Base-by-base conservation (phyloP, 1,139 yeast species). In the Suhomyces anneliseae region DNA sequence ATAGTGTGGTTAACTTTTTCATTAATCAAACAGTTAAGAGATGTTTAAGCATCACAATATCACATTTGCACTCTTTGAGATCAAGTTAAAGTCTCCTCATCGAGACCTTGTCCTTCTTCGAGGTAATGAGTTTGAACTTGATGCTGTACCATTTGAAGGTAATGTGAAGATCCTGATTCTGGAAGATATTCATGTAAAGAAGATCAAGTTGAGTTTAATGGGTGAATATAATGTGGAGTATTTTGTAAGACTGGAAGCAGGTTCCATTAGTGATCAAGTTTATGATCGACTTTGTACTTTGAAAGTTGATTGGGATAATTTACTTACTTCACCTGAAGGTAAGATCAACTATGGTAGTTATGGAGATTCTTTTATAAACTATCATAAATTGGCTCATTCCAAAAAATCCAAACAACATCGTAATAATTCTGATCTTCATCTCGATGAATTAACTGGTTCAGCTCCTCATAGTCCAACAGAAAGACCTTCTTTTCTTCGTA, bases 61-160 rank as follows among this genome's bases (percentile, higher is more conserved):
- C 36, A 57, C 56, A 46, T 60, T 64, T 14, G 60, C 74, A 6
- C 62, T 68, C 15, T 70, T 70, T 45, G 75, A 70, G 39, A 61
- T 72, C 44, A 66, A 43, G 40, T 56, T 85, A 36, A 74, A 74
- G 47, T 70, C 85, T 0, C 75, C 78, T 0, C 76, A 80, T 59
- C 79, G 79, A 47, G 83, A 83, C 61, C 62, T 79, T 39, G 52
- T 83, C 0, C 51, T 85, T 2, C 69, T 85, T 26, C 70, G 72
- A 46, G 90, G 89, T 0, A 74, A 81, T 31, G 84, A 81, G 40
- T 70, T 69, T 47, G 90, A 84, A 53, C 72, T 83, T 31, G 82
- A 81, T 8, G 70, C 79, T 2, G 70, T 80, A 0, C 70, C 77
- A 4, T 58, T 85, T 32, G 74, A 74, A 27, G 92, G 92, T 0